Evolutionary conservation across 2,329 filamentous ascomycete genomes (phyloP).

Genomic region (Volutella citrinella): DNA sequence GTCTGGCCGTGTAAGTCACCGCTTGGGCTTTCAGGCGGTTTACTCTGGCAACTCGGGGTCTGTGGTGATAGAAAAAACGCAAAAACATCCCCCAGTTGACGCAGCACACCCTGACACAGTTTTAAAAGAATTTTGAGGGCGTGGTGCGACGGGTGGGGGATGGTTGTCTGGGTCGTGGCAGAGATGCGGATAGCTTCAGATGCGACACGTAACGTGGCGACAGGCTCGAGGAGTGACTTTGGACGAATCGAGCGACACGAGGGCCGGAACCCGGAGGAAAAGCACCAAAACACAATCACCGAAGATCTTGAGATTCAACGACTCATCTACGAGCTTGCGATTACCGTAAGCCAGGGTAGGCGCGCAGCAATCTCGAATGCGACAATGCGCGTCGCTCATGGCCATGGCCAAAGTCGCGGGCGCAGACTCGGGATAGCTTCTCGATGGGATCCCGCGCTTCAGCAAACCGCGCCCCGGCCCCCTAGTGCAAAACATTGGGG

Average conservation of each 20-base stretch:
- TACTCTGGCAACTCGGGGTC: conserved; percentile 1
- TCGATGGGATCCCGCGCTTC: conserved; percentile 15
- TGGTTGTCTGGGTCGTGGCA: conserved; percentile 17
- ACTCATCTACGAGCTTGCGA: conserved; percentile 11
- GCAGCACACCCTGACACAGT: not conserved
- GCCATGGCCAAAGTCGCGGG: conserved; percentile 15
- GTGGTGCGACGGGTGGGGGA: conserved; percentile 15
- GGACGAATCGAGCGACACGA: conserved; percentile 8
- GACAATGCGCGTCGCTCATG: conserved; percentile 26
- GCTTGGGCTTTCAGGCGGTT: conserved; percentile 11
- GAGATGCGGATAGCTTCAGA: conserved; percentile 35
- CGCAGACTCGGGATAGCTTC: conserved; percentile 10
- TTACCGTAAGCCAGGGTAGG: conserved; percentile 5
- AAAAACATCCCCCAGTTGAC: conserved; percentile 9
- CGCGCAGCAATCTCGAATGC: conserved; percentile 29
- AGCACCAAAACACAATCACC: conserved; percentile 11
- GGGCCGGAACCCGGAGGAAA: conserved; percentile 7
- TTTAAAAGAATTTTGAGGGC: conserved; percentile 1
- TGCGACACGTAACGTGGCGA: conserved; percentile 18
- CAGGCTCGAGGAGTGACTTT: conserved; percentile 28
- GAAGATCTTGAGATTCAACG: conserved; percentile 13
- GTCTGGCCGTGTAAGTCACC: conserved; percentile 26
- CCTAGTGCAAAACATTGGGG: conserved; percentile 21
- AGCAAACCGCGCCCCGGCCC: conserved; percentile 10
- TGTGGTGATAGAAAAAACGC: conserved; percentile 15